Evolutionary conservation across 441 rosid species (phyloP).

Genomic region (Syzygium malaccense): DNA sequence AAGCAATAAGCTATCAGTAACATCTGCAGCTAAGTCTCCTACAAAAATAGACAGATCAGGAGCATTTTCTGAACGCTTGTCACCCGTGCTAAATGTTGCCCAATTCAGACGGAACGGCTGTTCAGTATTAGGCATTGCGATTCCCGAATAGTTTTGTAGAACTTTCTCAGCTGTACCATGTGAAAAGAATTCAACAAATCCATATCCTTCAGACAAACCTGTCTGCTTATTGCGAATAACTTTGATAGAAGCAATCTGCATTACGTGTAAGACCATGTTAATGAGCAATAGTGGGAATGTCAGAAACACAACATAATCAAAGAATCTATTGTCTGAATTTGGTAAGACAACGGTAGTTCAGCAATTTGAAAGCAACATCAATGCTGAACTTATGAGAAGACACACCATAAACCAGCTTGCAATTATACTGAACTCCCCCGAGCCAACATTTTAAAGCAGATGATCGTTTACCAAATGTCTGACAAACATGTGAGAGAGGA

Average conservation of each 20-base stretch:
- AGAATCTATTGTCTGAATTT: not conserved
- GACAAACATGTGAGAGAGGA: no score
- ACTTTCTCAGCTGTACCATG: constrained; percentile 79
- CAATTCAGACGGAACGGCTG: constrained; percentile 88
- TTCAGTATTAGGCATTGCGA: constrained; percentile 65
- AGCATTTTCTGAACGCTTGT: constrained; percentile 70
- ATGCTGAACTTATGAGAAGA: not conserved
- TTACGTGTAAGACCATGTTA: not conserved
- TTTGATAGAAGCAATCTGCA: constrained; percentile 74
- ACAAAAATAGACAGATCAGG: constrained; percentile 92
- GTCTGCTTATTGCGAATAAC: constrained; percentile 88
- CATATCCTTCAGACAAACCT: constrained; percentile 83
- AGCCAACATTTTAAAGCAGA: not conserved
- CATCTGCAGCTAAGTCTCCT: constrained; percentile 92
- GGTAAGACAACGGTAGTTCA: not conserved
- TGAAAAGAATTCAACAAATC: constrained; percentile 77
- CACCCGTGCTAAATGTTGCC: constrained; percentile 90
- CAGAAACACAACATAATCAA: not conserved
- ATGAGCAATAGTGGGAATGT: not conserved
- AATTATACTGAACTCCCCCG: not conserved
- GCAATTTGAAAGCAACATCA: not conserved
- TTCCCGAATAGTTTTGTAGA: constrained; percentile 52
- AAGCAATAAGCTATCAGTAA: constrained; percentile 61
- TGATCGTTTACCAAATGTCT: no score
- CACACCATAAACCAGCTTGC: not conserved